Conservation (phyloP, 2,329 filamentous ascomycete species). For the Orbilia blumenaviensis region DNA sequence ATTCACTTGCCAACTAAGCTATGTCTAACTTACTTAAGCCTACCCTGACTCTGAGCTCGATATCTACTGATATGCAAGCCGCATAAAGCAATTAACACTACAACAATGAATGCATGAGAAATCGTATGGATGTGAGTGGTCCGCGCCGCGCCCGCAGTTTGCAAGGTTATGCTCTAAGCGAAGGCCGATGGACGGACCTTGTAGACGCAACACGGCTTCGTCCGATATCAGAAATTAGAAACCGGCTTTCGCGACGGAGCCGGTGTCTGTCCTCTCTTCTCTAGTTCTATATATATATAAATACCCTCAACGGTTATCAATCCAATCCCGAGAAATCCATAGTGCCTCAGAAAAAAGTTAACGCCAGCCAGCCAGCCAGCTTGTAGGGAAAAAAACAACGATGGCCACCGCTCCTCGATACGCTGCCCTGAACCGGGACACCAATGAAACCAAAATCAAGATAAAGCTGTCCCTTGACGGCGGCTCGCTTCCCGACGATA, state of each 20-base stretch:
- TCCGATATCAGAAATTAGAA: slow-evolving; percentile 5
- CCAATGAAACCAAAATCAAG: slow-evolving; percentile 98
- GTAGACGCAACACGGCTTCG: slow-evolving; percentile 22
- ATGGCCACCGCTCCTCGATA: slow-evolving; percentile 66
- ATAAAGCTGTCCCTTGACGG: slow-evolving; percentile 93
- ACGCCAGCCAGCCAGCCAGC: neutral
- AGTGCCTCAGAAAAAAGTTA: too few species aligned
- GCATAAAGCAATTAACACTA: too few species aligned
- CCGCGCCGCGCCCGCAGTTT: neutral
- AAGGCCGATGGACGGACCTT: slow-evolving; percentile 47
- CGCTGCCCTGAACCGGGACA: slow-evolving; percentile 83
- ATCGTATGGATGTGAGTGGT: slow-evolving; percentile 5
- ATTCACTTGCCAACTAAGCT: too few species aligned
- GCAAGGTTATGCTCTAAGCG: slow-evolving; percentile 28
- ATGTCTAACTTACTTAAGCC: too few species aligned
- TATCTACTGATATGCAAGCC: neutral
- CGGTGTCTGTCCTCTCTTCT: neutral
- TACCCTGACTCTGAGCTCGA: too few species aligned
- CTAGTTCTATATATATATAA: neutral
- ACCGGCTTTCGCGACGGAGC: neutral
- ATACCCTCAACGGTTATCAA: neutral
- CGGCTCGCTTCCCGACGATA: slow-evolving; percentile 74
- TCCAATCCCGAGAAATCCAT: neutral
- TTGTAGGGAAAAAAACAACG: neutral
- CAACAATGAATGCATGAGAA: neutral